These are phyloP conservation scores for Annulohypoxylon nitens DNA, from an alignment of 495 filamentous ascomycete genomes.

Conservation along the genomic window DNA sequence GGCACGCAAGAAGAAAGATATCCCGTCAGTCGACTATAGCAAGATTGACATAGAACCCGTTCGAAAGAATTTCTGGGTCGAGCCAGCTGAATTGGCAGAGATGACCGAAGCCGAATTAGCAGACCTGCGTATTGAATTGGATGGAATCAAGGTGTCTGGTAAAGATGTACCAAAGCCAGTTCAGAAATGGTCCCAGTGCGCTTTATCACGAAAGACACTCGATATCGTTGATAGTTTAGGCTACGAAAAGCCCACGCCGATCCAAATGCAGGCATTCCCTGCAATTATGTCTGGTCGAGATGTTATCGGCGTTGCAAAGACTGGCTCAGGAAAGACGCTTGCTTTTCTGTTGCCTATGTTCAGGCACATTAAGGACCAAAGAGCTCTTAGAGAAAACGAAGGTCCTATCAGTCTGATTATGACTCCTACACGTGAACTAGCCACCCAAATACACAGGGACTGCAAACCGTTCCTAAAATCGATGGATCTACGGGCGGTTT, in stretches of 20 bases:
- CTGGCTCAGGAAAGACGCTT: slow-evolving; percentile 98
- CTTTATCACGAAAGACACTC: slow-evolving; percentile 85
- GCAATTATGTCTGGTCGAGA: slow-evolving; percentile 96
- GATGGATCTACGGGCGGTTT: slow-evolving; percentile 89
- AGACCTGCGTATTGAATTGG: slow-evolving; percentile 85
- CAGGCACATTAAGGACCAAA: slow-evolving; percentile 95
- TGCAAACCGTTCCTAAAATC: slow-evolving; percentile 94
- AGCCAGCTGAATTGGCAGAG: slow-evolving; percentile 83
- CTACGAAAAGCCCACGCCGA: slow-evolving; percentile 91
- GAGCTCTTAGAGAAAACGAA: slow-evolving; percentile 82
- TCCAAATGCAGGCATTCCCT: slow-evolving; percentile 95
- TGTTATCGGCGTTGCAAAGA: slow-evolving; percentile 97
- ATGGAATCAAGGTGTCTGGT: slow-evolving; percentile 92
- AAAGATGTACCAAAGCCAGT: slow-evolving; percentile 92
- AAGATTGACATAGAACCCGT: slow-evolving; percentile 89
- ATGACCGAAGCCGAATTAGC: slow-evolving; percentile 89
- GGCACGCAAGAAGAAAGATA: slow-evolving; percentile 93
- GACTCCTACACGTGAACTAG: slow-evolving; percentile 95
- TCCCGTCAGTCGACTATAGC: slow-evolving; percentile 84
- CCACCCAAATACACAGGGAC: slow-evolving; percentile 93
- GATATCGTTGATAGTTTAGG: slow-evolving; percentile 86
- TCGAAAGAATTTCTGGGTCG: slow-evolving; percentile 93
- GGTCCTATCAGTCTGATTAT: slow-evolving; percentile 91
- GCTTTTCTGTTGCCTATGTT: slow-evolving; percentile 97
- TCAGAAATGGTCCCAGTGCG: slow-evolving; percentile 96